Percentiles rank a stretch among this genome's conserved stretches.
These are phyloP conservation scores for Phylloporus gajari DNA, from an alignment of 1,284 basidiomycete genomes.

Conservation along the genomic window DNA sequence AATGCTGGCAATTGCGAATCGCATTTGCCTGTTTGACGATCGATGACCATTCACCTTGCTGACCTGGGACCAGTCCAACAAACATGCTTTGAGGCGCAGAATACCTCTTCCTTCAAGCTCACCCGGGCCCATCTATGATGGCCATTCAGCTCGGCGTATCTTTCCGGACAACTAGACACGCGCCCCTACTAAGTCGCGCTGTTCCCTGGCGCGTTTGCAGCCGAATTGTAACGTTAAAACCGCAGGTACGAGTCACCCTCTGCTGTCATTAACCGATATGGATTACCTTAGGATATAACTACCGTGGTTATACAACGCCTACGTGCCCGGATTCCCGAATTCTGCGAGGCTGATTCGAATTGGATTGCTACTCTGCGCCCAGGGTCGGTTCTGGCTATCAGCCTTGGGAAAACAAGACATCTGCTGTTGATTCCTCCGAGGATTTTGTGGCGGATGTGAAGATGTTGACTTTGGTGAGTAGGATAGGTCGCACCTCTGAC, in stretches of 20 bases:
- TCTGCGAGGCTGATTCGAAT: constrained; percentile 51
- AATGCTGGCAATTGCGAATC: constrained; percentile 79
- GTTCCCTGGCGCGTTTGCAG: too few relatives aligned
- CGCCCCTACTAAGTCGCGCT: too few relatives aligned
- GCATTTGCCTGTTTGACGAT: constrained; percentile 83
- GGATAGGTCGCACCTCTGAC: not conserved
- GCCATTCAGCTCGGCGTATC: too few relatives aligned
- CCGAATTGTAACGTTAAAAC: constrained; percentile 96
- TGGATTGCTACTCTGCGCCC: constrained; percentile 75
- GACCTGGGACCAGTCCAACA: too few relatives aligned
- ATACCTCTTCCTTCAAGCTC: too few relatives aligned
- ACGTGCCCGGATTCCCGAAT: constrained; percentile 73
- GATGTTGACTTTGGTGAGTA: constrained; percentile 81
- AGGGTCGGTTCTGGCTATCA: constrained; percentile 87
- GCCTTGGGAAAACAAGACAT: constrained; percentile 97
- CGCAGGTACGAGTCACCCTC: constrained; percentile 72
- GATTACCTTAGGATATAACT: constrained; percentile 96
- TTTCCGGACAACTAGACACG: too few relatives aligned
- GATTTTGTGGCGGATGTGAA: constrained; percentile 91
- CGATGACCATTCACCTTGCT: constrained; percentile 83
- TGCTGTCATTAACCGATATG: constrained; percentile 97
- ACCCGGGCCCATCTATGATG: too few relatives aligned
- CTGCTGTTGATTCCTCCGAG: constrained; percentile 81
- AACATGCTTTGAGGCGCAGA: too few relatives aligned
- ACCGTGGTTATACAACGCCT: constrained; percentile 82